Evolutionary conservation across 2,329 filamentous ascomycete species (phyloP).

Genomic region (Plenodomus lindquistii): DNA sequence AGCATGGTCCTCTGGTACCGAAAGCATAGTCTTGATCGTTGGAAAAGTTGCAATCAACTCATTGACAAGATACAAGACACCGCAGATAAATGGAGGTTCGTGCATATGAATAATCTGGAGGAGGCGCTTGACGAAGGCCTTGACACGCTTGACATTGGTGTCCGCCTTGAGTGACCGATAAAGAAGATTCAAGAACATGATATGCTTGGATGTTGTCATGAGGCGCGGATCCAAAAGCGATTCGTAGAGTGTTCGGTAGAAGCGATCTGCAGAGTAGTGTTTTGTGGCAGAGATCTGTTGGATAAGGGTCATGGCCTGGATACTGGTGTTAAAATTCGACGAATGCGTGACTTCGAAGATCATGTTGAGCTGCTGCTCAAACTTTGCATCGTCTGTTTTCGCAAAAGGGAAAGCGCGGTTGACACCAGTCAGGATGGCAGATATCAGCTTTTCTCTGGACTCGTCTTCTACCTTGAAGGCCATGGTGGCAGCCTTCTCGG

Average conservation of each 20-base stretch:
- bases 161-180: conserved; percentile 88
- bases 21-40: conserved; percentile 73
- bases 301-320: conserved; percentile 92
- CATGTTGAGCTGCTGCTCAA: conserved; percentile 89
- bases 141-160: conserved; percentile 85
- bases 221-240: conserved; percentile 89
- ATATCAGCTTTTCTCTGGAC: conserved; percentile 86
- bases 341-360: conserved; percentile 96
- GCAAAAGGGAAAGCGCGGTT: conserved; percentile 96
- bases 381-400: conserved; percentile 75
- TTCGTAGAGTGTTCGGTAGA: conserved; percentile 95
- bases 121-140: conserved; percentile 93
- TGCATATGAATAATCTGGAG: conserved; percentile 86
- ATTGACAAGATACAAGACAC: conserved; percentile 84
- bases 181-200: conserved; percentile 89
- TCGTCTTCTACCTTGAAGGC: conserved; percentile 59
- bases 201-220: conserved; percentile 88
- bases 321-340: conserved; percentile 97
- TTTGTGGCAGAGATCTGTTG: conserved; percentile 86
- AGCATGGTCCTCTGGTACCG: conserved; percentile 72
- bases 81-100: conserved; percentile 89
- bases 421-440: conserved; percentile 88
- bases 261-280: conserved; percentile 82
- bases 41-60: conserved; percentile 81
- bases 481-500: conserved; percentile 49